A percentile compares a stretch with the other conserved stretches of the same genome.
phyloP scores from a whole-genome alignment of 2,329 filamentous ascomycete species.

The Stemphylium lycopersici region DNA sequence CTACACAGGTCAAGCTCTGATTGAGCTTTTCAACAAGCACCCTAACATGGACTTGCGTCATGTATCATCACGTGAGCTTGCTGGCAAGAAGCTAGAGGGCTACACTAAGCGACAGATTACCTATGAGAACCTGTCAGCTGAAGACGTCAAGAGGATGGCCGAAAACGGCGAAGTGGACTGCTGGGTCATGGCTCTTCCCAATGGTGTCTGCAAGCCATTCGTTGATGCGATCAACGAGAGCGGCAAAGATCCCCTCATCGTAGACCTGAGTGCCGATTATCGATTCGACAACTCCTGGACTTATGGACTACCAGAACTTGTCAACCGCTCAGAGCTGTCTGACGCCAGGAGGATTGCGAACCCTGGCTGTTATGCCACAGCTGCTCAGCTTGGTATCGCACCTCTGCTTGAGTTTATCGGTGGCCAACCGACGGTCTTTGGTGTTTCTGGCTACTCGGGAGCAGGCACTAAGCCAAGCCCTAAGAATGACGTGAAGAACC shows the following conservation, averaged over 20 bases:
- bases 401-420: slow-evolving; percentile 80
- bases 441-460: slow-evolving; percentile 91
- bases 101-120: slow-evolving; percentile 91
- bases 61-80: slow-evolving; percentile 91
- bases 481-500: slow-evolving; percentile 86
- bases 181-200: slow-evolving; percentile 97
- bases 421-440: slow-evolving; percentile 82
- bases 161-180: slow-evolving; percentile 85
- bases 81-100: slow-evolving; percentile 82
- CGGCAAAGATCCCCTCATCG: slow-evolving; percentile 73
- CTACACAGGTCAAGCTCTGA: slow-evolving; percentile 91
- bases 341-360: slow-evolving; percentile 84
- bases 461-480: slow-evolving; percentile 92
- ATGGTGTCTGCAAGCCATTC: slow-evolving; percentile 91
- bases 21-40: slow-evolving; percentile 84
- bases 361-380: slow-evolving; percentile 95
- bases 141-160: slow-evolving; percentile 86
- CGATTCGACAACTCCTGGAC: slow-evolving; percentile 86
- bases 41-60: slow-evolving; percentile 88
- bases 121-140: slow-evolving; percentile 87
- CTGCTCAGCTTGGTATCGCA: slow-evolving; percentile 85
- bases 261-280: slow-evolving; percentile 97
- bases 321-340: slow-evolving; percentile 76
- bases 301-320: slow-evolving; percentile 87
- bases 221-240: slow-evolving; percentile 84